Conservation (phyloP, 768 basidiomycete genomes). For the Mycena rebaudengoi region DNA sequence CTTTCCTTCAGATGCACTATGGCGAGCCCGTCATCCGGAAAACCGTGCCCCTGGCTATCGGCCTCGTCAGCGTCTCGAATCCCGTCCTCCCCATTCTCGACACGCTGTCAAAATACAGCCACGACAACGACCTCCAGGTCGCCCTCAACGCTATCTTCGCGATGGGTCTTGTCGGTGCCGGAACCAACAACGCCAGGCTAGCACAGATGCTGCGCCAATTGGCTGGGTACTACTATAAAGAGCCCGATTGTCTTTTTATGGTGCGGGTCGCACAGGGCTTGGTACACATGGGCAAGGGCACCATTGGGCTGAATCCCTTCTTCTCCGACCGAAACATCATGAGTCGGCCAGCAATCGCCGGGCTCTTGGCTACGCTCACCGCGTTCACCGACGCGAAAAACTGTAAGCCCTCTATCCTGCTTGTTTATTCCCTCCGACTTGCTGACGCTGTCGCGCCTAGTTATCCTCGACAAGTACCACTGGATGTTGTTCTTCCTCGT, state of each 20-base stretch:
- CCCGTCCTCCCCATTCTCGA: slow-evolving; percentile 95
- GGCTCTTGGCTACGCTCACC: slow-evolving; percentile 85
- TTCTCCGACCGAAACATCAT: slow-evolving; percentile 92
- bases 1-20: slow-evolving; percentile 88
- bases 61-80: slow-evolving; percentile 94
- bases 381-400: slow-evolving; percentile 95
- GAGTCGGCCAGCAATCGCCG: slow-evolving; percentile 89
- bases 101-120: slow-evolving; percentile 97
- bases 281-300: slow-evolving; percentile 99
- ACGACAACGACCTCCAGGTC: slow-evolving; percentile 97
- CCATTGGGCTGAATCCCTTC: slow-evolving; percentile 96
- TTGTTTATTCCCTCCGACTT: background rate
- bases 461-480: slow-evolving; percentile 93
- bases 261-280: slow-evolving; percentile 95
- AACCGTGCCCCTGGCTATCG: slow-evolving; percentile 93
- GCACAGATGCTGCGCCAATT: slow-evolving; percentile 98
- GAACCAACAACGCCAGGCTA: slow-evolving; percentile 97
- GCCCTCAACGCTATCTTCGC: slow-evolving; percentile 98
- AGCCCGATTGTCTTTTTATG: slow-evolving; percentile 95
- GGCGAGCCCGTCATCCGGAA: slow-evolving; percentile 94
- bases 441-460: slow-evolving; percentile 50
- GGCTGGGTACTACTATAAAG: slow-evolving; percentile 98
- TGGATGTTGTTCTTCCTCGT: slow-evolving; percentile 99
- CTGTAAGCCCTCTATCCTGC: slow-evolving; percentile 65
- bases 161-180: slow-evolving; percentile 98